A percentile compares a stretch with the other conserved stretches of the same genome.
Conservation (phyloP, 2,329 filamentous ascomycete species). For the Teratosphaeria destructans region DNA sequence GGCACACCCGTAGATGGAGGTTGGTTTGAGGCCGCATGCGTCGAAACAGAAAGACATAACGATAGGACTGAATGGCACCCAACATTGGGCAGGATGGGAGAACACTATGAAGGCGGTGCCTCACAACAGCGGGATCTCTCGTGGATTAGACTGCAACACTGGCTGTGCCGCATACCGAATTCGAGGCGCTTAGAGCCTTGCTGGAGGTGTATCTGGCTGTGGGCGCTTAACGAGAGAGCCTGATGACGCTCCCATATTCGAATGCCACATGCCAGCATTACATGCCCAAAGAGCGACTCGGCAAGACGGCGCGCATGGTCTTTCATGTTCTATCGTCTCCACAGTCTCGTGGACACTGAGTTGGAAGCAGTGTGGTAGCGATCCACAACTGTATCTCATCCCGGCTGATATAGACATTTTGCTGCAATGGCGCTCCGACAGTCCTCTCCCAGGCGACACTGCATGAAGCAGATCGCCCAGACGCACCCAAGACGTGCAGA, state of each 20-base stretch:
- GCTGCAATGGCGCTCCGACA: not conserved
- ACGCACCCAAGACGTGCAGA: not conserved
- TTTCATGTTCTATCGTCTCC: not conserved
- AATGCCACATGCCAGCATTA: not conserved
- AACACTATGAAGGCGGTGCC: not conserved
- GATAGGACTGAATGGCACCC: not conserved
- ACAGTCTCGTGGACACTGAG: not conserved
- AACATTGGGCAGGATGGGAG: not conserved
- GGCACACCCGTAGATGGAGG: not conserved
- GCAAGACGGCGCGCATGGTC: not conserved
- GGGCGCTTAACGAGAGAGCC: not conserved
- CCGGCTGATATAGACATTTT: not conserved
- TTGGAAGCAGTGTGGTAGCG: too few species aligned
- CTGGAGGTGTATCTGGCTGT: not conserved
- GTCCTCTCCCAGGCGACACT: not conserved
- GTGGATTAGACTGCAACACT: not conserved
- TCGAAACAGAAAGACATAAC: not conserved
- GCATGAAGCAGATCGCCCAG: not conserved
- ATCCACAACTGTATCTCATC: too few species aligned
- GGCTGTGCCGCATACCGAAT: not conserved
- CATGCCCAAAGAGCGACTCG: not conserved
- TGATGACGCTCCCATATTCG: too few species aligned
- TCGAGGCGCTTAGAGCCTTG: not conserved
- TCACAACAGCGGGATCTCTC: not conserved
- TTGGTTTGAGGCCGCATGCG: not conserved